Conservation (phyloP, 2,329 filamentous ascomycete species). For the Penicillium sp. region DNA sequence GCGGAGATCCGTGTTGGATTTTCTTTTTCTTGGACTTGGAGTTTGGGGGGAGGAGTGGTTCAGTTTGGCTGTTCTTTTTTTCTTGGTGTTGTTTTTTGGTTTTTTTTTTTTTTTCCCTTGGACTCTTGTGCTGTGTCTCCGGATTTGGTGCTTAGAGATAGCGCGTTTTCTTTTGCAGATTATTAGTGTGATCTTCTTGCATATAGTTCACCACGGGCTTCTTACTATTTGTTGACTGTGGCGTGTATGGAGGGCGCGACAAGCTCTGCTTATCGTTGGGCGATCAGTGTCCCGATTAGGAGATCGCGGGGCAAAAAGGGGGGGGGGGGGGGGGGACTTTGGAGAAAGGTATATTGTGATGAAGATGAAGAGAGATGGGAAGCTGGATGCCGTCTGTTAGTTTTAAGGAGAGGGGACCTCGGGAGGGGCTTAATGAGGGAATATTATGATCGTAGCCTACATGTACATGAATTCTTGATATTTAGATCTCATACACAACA, state of each 20-base stretch:
- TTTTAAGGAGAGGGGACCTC: neutral
- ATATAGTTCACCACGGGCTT: neutral
- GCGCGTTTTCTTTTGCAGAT: neutral
- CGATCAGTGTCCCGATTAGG: constrained; percentile 7
- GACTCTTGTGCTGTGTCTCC: neutral
- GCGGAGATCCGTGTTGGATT: constrained; percentile 1
- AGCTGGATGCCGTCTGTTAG: neutral
- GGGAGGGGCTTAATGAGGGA: neutral
- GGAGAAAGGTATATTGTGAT: neutral
- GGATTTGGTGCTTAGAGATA: neutral
- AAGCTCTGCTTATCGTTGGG: constrained; percentile 8
- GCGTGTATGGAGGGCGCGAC: constrained; percentile 1
- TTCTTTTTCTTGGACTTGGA: constrained; percentile 1
- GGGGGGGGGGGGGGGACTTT: too few relatives aligned
- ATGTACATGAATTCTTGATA: neutral
- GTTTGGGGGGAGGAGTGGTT: neutral
- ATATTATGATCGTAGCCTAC: neutral
- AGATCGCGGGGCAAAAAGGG: constrained; percentile 12
- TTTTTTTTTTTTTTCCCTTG: neutral
- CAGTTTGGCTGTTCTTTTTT: constrained; percentile 3
- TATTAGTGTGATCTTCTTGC: neutral
- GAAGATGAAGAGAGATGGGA: neutral
- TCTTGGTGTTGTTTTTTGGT: neutral
- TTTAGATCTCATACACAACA: neutral
- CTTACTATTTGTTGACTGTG: constrained; percentile 4